A percentile compares a stretch with the other conserved stretches of the same genome.
These are phyloP conservation scores for Sporothrix schenckii DNA, from an alignment of 2,329 filamentous ascomycete genomes.

Conservation along the genomic window DNA sequence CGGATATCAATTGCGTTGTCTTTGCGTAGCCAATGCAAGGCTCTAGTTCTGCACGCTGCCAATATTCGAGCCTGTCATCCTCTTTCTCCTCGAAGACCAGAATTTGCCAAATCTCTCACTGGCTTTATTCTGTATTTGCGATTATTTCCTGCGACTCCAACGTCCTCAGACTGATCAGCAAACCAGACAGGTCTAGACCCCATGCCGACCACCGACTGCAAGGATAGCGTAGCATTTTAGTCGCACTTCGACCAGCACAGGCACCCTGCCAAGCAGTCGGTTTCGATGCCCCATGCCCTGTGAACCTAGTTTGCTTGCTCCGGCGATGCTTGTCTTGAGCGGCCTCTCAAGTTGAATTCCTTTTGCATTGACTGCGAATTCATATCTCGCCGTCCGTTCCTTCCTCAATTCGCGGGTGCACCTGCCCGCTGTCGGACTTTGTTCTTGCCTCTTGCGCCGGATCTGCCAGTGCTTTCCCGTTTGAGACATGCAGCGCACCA, in stretches of 20 bases:
- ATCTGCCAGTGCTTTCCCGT: not conserved
- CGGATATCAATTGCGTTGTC: too few relatives aligned
- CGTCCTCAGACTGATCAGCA: not conserved
- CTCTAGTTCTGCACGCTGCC: not conserved
- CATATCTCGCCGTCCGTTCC: not conserved
- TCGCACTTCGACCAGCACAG: slow-evolving; percentile 16
- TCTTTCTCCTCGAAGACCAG: not conserved
- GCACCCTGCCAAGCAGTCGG: not conserved
- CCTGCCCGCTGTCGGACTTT: not conserved
- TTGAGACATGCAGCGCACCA: slow-evolving; percentile 1
- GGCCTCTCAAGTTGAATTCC: not conserved
- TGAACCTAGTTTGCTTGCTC: not conserved
- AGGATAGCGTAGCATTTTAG: not conserved
- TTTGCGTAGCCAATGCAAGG: not conserved
- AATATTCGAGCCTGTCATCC: not conserved
- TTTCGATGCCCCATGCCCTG: slow-evolving; percentile 1
- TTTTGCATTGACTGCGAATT: not conserved
- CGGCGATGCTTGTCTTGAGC: not conserved
- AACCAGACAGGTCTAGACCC: not conserved
- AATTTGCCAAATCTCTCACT: not conserved
- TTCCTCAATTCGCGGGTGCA: not conserved
- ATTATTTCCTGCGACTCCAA: not conserved
- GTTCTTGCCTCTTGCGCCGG: slow-evolving; percentile 6
- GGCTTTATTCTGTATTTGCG: too few relatives aligned
- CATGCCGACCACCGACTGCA: not conserved